Percentiles rank a stretch among this genome's conserved stretches.
Conservation (phyloP, 208 protist species). For the Angomonas desouzai region DNA sequence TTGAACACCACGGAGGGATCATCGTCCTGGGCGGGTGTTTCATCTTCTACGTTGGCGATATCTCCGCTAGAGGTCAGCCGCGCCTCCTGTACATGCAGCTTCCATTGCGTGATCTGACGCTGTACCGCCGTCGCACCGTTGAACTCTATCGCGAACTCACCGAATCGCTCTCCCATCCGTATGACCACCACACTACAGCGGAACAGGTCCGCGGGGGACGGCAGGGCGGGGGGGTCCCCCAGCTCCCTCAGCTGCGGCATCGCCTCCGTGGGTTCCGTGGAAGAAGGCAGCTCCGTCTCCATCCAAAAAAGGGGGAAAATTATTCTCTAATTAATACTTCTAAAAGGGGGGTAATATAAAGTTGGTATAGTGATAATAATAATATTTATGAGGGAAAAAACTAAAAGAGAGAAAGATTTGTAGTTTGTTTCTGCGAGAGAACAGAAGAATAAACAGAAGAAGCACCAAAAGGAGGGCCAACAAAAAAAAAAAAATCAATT, state of each 20-base stretch:
- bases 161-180: slow-evolving; percentile 84
- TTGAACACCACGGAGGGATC: slow-evolving; percentile 23
- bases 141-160: slow-evolving; percentile 59
- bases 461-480: no score
- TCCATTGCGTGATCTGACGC: slow-evolving; percentile 24
- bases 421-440: no score
- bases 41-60: no score
- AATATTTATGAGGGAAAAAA: neutral
- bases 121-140: neutral
- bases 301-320: no score
- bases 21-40: neutral
- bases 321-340: no score
- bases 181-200: slow-evolving; percentile 80
- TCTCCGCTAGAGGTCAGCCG: no score
- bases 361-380: neutral
- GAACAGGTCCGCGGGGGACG: slow-evolving; percentile 24
- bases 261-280: neutral
- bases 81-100: slow-evolving; percentile 41
- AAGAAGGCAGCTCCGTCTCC: no score
- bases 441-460: no score
- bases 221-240: neutral
- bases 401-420: neutral
- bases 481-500: no score
- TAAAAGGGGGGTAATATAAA: neutral
- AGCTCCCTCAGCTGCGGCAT: neutral